These are phyloP conservation scores for Wallemia mellicola DNA, from an alignment of 1,284 basidiomycete genomes.

Conservation along the genomic window DNA sequence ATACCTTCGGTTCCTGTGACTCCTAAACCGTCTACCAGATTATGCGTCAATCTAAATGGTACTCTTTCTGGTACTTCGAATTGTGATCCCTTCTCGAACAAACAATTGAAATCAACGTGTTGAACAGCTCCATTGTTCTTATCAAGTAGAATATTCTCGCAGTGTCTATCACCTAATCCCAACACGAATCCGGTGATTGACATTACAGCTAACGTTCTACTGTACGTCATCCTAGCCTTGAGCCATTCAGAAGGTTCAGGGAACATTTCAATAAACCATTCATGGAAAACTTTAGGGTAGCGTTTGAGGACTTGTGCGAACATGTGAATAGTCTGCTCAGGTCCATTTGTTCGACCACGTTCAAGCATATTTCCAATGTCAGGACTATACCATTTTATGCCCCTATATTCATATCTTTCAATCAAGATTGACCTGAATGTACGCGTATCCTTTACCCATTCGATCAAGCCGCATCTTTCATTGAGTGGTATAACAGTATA, in stretches of 20 bases:
- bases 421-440: constrained; percentile 52
- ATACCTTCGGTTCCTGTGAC: constrained; percentile 85
- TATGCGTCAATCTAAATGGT: constrained; percentile 84
- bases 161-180: constrained; percentile 93
- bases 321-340: neutral
- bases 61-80: constrained; percentile 77
- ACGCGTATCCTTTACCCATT: constrained; percentile 91
- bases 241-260: constrained; percentile 92
- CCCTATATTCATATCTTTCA: constrained; percentile 36
- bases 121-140: constrained; percentile 64
- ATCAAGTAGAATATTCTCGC: constrained; percentile 90
- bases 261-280: constrained; percentile 92
- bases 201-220: constrained; percentile 81
- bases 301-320: constrained; percentile 8
- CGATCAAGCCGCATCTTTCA: constrained; percentile 87
- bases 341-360: neutral
- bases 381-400: constrained; percentile 30
- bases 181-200: constrained; percentile 96
- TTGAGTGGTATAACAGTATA: constrained; percentile 91
- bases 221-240: constrained; percentile 54
- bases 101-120: constrained; percentile 93
- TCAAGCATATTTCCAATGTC: neutral
- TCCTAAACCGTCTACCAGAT: constrained; percentile 73
- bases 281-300: constrained; percentile 65
- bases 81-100: constrained; percentile 81